A percentile compares a stretch with the other conserved stretches of the same genome.
These are phyloP conservation scores for Krasilnikovozyma curviuscula DNA, from an alignment of 768 basidiomycete species.

Conservation along the genomic window DNA sequence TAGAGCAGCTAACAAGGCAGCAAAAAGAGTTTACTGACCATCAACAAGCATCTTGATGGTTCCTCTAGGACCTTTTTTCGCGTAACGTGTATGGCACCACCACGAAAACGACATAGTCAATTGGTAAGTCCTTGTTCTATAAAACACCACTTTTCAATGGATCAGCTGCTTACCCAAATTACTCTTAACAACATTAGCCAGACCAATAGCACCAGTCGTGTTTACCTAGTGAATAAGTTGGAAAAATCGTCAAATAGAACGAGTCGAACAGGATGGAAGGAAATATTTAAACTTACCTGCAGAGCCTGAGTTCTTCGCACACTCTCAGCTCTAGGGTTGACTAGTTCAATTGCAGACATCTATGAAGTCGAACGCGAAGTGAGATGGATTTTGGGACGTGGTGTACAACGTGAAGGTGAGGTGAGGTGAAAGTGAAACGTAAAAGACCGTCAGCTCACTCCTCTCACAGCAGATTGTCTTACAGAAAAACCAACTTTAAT, in stretches of 20 bases:
- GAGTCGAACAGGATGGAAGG: conserved; percentile 12
- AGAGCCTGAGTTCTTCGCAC: conserved; percentile 73
- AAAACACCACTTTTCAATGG: no score
- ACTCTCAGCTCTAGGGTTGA: conserved; percentile 92
- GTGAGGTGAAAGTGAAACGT: no score
- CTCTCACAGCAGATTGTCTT: no score
- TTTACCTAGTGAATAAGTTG: conserved; percentile 41
- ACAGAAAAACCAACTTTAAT: no score
- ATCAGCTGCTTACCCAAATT: conserved; percentile 57
- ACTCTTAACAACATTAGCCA: conserved; percentile 89
- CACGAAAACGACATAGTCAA: conserved; percentile 17
- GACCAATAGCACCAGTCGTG: conserved; percentile 84
- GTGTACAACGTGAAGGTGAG: no score
- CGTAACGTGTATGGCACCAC: conserved; percentile 12
- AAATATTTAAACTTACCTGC: conserved; percentile 38
- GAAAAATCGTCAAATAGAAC: conserved; percentile 3
- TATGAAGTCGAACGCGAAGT: no score
- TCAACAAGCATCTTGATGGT: conserved; percentile 99
- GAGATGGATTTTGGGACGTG: no score
- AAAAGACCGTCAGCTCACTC: no score
- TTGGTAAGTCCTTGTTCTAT: not conserved
- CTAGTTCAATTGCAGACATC: conserved; percentile 46
- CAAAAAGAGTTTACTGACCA: no score
- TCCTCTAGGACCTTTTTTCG: conserved; percentile 92
- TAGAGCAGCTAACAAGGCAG: no score